These are phyloP conservation scores for Tetracentron sinense DNA, from an alignment of 164 flowering plant species.

Conservation along the genomic window DNA sequence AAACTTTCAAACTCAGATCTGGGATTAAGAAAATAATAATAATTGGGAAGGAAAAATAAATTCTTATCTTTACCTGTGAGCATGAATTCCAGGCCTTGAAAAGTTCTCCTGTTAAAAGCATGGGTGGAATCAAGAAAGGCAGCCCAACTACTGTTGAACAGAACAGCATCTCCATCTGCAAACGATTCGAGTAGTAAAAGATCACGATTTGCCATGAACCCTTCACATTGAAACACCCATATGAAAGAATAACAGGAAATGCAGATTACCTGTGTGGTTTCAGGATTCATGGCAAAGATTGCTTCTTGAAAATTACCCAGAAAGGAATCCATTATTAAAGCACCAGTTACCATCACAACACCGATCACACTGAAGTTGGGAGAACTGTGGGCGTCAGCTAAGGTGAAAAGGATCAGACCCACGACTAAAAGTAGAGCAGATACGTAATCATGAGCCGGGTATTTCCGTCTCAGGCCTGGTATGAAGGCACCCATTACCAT, in stretches of 20 bases:
- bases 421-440: conserved; percentile 64
- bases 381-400: conserved; percentile 72
- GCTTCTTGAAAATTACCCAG: conserved; percentile 92
- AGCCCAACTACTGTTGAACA: conserved; percentile 92
- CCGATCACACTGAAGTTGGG: conserved; percentile 72
- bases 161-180: conserved; percentile 93
- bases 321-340: conserved; percentile 79
- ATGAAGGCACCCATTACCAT: conserved; percentile 87
- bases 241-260: not conserved
- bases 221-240: not conserved
- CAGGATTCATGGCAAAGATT: conserved; percentile 79
- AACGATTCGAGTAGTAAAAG: not conserved
- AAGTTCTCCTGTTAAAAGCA: conserved; percentile 88
- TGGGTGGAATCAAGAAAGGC: conserved; percentile 90
- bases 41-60: not conserved
- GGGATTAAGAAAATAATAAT: too few relatives aligned
- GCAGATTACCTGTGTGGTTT: conserved; percentile 70
- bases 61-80: conserved; percentile 51
- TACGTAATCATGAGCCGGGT: conserved; percentile 57
- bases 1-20: too few relatives aligned
- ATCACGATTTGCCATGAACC: not conserved
- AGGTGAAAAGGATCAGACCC: conserved; percentile 70
- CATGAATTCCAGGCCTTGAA: conserved; percentile 87
- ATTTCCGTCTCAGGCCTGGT: conserved; percentile 70
- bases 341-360: conserved; percentile 69